Evolutionary conservation across 148 eudicot genomes (phyloP).

Genomic region (Simmondsia chinensis): DNA sequence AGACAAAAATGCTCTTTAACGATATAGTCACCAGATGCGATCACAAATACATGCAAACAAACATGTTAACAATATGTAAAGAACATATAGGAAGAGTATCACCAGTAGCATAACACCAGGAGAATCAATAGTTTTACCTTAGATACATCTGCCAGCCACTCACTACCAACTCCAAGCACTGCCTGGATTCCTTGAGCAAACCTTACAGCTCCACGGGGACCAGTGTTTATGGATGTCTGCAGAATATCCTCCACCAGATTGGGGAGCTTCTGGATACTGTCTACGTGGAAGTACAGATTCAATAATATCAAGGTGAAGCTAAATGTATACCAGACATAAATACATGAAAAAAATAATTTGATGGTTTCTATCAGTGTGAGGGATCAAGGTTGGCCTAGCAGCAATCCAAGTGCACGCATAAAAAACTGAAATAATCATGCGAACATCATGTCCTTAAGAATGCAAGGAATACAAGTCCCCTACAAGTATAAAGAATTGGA

Average conservation of each 20-base stretch:
- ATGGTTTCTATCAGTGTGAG: neutral
- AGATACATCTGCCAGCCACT: conserved; percentile 86
- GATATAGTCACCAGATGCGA: too few relatives aligned
- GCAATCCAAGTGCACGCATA: too few relatives aligned
- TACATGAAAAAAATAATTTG: too few relatives aligned
- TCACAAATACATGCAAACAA: too few relatives aligned
- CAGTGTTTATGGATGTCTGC: conserved; percentile 85
- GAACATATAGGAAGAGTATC: neutral
- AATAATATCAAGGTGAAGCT: too few relatives aligned
- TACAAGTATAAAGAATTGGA: too few relatives aligned
- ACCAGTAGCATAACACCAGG: neutral
- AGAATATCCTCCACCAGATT: conserved; percentile 81
- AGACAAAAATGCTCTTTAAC: too few relatives aligned
- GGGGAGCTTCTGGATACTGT: conserved; percentile 69
- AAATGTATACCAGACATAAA: too few relatives aligned
- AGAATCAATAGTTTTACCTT: too few relatives aligned
- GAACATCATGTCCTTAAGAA: too few relatives aligned
- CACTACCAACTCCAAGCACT: conserved; percentile 85
- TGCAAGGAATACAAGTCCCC: too few relatives aligned
- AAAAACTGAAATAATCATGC: too few relatives aligned
- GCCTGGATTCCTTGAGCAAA: conserved; percentile 96
- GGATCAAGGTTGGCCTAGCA: neutral
- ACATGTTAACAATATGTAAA: neutral
- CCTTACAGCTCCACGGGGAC: conserved; percentile 93
- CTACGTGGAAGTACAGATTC: conserved; percentile 35